A percentile compares a stretch with the other conserved stretches of the same genome.
Conservation (phyloP, 495 filamentous ascomycete species). For the Neurospora sp. region DNA sequence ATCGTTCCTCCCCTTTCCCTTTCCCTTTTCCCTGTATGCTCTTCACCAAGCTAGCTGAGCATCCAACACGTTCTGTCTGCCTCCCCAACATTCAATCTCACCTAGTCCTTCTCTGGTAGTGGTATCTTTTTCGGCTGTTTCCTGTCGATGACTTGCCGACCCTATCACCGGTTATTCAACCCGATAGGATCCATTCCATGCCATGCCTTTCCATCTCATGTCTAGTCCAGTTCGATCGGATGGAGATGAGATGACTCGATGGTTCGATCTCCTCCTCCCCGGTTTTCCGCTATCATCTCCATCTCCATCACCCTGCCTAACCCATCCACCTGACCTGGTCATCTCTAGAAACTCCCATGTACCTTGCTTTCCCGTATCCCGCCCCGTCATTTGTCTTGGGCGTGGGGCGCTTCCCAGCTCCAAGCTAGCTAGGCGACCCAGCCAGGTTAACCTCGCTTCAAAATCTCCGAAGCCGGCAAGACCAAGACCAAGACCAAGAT, state of each 20-base stretch:
- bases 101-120: neutral
- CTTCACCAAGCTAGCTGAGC: neutral
- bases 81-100: neutral
- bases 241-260: neutral
- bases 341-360: neutral
- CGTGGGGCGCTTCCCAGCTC: neutral
- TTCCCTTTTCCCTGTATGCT: too few relatives aligned
- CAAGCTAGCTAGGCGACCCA: neutral
- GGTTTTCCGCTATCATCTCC: neutral
- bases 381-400: neutral
- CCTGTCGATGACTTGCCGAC: neutral
- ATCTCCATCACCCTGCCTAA: too few relatives aligned
- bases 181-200: neutral
- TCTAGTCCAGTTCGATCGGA: neutral
- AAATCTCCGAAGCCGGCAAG: neutral
- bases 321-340: neutral
- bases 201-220: neutral
- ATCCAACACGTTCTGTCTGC: neutral
- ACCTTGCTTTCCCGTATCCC: neutral
- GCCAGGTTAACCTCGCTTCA: neutral
- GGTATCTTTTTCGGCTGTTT: neutral
- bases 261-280: neutral
- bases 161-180: neutral
- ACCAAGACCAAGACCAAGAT: neutral
- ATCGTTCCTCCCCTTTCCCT: neutral